Evolutionary conservation across 2,329 filamentous ascomycete species (phyloP).

Genomic region (Xylaria sp.): DNA sequence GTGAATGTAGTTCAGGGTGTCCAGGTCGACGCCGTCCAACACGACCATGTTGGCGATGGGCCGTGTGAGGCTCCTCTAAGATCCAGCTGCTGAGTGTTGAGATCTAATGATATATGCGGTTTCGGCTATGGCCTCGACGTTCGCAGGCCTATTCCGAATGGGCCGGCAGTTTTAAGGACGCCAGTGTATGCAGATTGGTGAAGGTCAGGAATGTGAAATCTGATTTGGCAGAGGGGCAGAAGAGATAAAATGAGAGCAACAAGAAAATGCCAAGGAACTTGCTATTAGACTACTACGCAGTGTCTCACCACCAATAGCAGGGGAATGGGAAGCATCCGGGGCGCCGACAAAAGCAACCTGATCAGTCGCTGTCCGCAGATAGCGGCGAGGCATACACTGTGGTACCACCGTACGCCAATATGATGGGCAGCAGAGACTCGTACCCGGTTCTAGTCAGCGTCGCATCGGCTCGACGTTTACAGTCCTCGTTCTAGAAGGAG

Average conservation of each 20-base stretch:
- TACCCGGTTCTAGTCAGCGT: constrained; percentile 16
- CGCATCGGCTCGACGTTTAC: constrained; percentile 9
- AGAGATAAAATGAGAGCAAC: constrained; percentile 11
- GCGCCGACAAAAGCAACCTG: constrained; percentile 24
- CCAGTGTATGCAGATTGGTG: neutral
- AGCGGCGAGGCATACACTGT: constrained; percentile 18
- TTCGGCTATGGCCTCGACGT: neutral
- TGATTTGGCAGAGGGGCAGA: neutral
- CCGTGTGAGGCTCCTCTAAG: constrained; percentile 5
- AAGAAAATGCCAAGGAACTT: constrained; percentile 24
- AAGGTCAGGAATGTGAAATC: neutral
- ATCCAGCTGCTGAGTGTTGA: neutral
- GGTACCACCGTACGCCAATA: neutral
- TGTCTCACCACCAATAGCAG: constrained; percentile 24
- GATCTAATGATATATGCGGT: neutral
- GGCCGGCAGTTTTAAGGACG: neutral
- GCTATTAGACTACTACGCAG: constrained; percentile 4
- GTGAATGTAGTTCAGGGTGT: constrained; percentile 51
- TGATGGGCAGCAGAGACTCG: neutral
- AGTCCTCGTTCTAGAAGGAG: constrained; percentile 22
- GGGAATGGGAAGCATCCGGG: constrained; percentile 15
- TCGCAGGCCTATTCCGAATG: neutral
- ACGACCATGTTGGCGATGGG: constrained; percentile 41
- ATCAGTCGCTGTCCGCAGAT: constrained; percentile 23
- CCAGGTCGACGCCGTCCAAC: constrained; percentile 49